Evolutionary conservation across 345 rosid species (phyloP).

Genomic region (Bruguiera gymnorhiza): DNA sequence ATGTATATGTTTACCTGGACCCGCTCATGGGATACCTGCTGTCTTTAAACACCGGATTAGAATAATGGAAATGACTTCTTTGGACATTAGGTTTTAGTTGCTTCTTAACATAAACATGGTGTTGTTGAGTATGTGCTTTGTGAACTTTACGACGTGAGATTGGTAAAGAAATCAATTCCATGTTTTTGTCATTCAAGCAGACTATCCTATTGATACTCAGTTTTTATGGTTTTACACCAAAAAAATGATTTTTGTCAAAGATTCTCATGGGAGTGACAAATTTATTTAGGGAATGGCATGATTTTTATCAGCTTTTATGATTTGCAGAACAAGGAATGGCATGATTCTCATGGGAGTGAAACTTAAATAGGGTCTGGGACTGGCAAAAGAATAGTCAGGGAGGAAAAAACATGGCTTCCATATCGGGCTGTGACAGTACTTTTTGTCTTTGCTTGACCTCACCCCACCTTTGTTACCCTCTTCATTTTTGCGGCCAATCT

Average conservation of each 20-base stretch:
- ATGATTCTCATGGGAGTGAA: not conserved
- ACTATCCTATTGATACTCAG: too few relatives aligned
- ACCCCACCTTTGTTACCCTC: not conserved
- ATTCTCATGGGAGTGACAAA: not conserved
- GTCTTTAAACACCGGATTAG: not conserved
- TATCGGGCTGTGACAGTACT: not conserved
- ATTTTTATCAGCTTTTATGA: not conserved
- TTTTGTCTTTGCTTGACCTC: slow-evolving; percentile 8
- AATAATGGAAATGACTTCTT: too few relatives aligned
- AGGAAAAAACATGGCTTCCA: not conserved
- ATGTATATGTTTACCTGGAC: not conserved
- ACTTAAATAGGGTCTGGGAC: not conserved
- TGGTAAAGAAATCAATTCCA: too few relatives aligned
- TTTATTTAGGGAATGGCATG: not conserved
- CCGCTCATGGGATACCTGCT: not conserved
- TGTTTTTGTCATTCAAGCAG: too few relatives aligned
- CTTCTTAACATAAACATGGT: too few relatives aligned
- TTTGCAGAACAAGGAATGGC: not conserved
- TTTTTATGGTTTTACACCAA: too few relatives aligned
- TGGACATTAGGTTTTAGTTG: too few relatives aligned
- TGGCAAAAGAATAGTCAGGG: not conserved
- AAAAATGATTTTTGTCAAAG: not conserved
- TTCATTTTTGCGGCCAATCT: slow-evolving; percentile 3
- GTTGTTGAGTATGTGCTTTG: too few relatives aligned
- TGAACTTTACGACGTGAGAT: too few relatives aligned